Percentiles rank a stretch among this genome's conserved stretches.
Evolutionary conservation across 768 basidiomycete species (phyloP).

Genomic region (Xerocomus potaroensis): DNA sequence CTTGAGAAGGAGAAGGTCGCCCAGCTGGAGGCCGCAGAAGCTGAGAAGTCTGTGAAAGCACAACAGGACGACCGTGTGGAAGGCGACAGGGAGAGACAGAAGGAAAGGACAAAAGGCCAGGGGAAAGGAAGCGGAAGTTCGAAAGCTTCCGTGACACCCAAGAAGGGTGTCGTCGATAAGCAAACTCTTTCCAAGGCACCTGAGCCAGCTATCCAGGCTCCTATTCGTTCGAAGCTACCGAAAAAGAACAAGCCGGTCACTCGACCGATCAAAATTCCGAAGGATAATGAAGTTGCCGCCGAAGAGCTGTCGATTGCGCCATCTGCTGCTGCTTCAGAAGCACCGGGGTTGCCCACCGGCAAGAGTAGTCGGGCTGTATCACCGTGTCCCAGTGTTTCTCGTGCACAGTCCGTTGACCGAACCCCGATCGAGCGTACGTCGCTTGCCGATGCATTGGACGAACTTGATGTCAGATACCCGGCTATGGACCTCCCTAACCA

Average conservation of each 20-base stretch:
- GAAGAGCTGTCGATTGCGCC: conserved; percentile 42
- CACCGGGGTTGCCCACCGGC: conserved; percentile 34
- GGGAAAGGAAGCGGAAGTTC: conserved; percentile 20
- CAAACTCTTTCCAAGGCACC: conserved; percentile 15
- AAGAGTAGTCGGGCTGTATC: conserved; percentile 33
- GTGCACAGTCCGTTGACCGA: conserved; percentile 57
- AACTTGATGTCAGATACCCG: conserved; percentile 59
- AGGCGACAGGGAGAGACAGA: conserved; percentile 23
- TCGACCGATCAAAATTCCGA: conserved; percentile 55
- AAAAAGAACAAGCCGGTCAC: conserved; percentile 72
- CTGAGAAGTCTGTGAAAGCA: conserved; percentile 31
- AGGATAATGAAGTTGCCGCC: conserved; percentile 47
- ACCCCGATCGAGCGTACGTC: conserved; percentile 44
- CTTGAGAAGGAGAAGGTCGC: conserved; percentile 35
- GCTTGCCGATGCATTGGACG: conserved; percentile 61
- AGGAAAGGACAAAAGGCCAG: conserved; percentile 28
- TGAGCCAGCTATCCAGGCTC: conserved; percentile 54
- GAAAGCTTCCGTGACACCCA: conserved; percentile 18
- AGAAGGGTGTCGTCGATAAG: conserved; percentile 20
- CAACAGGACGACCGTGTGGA: conserved; percentile 31
- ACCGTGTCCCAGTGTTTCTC: conserved; percentile 53
- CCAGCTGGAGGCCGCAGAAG: conserved; percentile 32
- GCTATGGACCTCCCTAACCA: conserved; percentile 63
- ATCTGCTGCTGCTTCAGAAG: conserved; percentile 48
- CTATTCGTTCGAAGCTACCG: conserved; percentile 76